Evolutionary conservation across 129 eudicot genomes (phyloP).

Genomic region (Centella asiatica): DNA sequence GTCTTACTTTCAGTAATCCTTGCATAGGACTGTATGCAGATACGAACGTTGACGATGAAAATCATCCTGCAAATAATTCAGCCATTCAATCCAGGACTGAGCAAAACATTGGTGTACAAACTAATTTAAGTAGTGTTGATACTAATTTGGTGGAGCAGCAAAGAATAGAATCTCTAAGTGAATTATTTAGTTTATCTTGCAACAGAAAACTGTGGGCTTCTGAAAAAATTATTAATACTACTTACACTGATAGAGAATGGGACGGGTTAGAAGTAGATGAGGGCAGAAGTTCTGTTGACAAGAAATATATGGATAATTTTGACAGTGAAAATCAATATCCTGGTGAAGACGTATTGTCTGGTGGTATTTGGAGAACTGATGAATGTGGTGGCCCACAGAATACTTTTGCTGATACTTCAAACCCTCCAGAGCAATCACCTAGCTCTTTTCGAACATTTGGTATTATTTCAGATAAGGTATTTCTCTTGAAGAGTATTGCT

Average conservation of each 20-base stretch:
- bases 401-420: constrained; percentile 39
- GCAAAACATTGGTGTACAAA: constrained; percentile 37
- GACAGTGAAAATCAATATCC: constrained; percentile 31
- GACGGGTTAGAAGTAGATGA: constrained; percentile 27
- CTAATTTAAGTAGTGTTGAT: constrained; percentile 31
- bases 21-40: constrained; percentile 31
- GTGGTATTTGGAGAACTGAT: constrained; percentile 45
- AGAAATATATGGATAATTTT: constrained; percentile 49
- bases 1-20: constrained; percentile 51
- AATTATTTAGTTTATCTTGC: constrained; percentile 42
- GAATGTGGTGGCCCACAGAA: constrained; percentile 41
- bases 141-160: constrained; percentile 29
- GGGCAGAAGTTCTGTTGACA: constrained; percentile 34
- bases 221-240: constrained; percentile 30
- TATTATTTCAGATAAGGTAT: constrained; percentile 58
- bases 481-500: background rate
- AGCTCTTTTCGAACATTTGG: constrained; percentile 40
- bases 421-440: constrained; percentile 43
- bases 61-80: constrained; percentile 23
- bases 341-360: constrained; percentile 34
- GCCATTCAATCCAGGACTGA: constrained; percentile 21
- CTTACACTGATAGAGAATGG: constrained; percentile 39
- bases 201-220: constrained; percentile 25
- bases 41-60: constrained; percentile 38
- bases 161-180: constrained; percentile 34